Conservation (phyloP, 345 rosid genomes). For the Raphanus raphanistrum region DNA sequence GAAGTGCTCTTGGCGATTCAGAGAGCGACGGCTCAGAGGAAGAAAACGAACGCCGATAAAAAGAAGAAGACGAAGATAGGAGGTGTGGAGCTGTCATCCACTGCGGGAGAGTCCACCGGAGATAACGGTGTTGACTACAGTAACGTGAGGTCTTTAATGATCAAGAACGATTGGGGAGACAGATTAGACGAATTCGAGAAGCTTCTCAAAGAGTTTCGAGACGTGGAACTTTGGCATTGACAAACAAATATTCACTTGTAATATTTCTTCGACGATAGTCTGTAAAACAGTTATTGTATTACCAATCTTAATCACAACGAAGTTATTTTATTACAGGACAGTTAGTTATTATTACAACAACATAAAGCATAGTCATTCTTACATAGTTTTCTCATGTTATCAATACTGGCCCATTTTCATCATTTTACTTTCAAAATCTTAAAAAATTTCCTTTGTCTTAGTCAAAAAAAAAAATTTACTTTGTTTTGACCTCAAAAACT, state of each 20-base stretch:
- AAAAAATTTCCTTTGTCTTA: background rate
- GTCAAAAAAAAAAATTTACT: background rate
- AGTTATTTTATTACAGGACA: background rate
- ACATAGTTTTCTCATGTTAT: background rate
- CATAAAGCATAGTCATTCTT: no score
- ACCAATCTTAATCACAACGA: background rate
- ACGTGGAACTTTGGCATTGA: conserved; percentile 33
- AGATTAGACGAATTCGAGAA: conserved; percentile 51
- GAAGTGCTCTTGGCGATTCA: conserved; percentile 68
- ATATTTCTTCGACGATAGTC: background rate
- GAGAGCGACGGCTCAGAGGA: conserved; percentile 55
- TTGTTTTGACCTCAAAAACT: background rate
- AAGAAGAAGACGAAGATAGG: conserved; percentile 36
- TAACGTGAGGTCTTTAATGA: conserved; percentile 47
- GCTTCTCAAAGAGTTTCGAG: conserved; percentile 50
- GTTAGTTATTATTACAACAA: background rate
- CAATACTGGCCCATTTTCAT: background rate
- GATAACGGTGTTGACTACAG: conserved; percentile 42
- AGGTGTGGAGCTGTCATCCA: conserved; percentile 14
- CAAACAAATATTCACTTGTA: background rate
- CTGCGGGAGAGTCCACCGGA: conserved; percentile 20
- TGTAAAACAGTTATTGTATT: background rate
- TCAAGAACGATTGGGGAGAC: conserved; percentile 53
- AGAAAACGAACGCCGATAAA: conserved; percentile 39
- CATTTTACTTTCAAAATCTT: background rate